A percentile compares a stretch with the other conserved stretches of the same genome.
These are phyloP conservation scores for Syncephalastrum racemosum DNA, from an alignment of 371 early-diverging fungal genomes.

Conservation along the genomic window DNA sequence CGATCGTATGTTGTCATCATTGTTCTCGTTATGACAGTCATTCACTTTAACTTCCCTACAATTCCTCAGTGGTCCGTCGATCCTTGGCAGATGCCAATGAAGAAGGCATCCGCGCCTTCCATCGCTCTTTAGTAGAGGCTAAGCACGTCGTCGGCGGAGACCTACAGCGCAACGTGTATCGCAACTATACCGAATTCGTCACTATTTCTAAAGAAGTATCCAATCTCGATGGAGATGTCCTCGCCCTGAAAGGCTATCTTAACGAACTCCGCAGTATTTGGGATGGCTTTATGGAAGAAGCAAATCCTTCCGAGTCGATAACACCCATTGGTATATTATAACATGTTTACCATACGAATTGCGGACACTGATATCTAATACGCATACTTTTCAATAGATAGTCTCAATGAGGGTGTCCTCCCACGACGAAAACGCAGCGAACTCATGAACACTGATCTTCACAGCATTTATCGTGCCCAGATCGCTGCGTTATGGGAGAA, in stretches of 20 bases:
- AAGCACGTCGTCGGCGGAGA: constrained; percentile 79
- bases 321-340: constrained; percentile 5
- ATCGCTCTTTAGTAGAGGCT: constrained; percentile 66
- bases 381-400: background rate
- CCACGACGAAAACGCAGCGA: constrained; percentile 37
- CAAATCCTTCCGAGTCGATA: constrained; percentile 32
- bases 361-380: background rate
- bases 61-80: constrained; percentile 45
- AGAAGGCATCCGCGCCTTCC: constrained; percentile 62
- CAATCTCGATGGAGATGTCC: constrained; percentile 74
- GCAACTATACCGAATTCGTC: constrained; percentile 93
- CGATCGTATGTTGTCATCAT: constrained; percentile 30
- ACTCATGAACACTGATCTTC: constrained; percentile 51
- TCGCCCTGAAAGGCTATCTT: constrained; percentile 65
- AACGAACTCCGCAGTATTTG: constrained; percentile 69
- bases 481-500: constrained; percentile 73
- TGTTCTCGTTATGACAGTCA: constrained; percentile 2
- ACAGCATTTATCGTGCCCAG: constrained; percentile 60
- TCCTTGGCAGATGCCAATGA: constrained; percentile 60
- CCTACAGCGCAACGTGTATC: constrained; percentile 87
- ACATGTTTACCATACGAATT: no score
- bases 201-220: constrained; percentile 93
- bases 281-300: constrained; percentile 53
- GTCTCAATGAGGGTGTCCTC: constrained; percentile 24
- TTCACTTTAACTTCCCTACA: background rate